Percentiles rank a stretch among this genome's conserved stretches.
These are phyloP conservation scores for Hypoxylon sp. DNA, from an alignment of 2,329 filamentous ascomycete genomes.

Conservation along the genomic window DNA sequence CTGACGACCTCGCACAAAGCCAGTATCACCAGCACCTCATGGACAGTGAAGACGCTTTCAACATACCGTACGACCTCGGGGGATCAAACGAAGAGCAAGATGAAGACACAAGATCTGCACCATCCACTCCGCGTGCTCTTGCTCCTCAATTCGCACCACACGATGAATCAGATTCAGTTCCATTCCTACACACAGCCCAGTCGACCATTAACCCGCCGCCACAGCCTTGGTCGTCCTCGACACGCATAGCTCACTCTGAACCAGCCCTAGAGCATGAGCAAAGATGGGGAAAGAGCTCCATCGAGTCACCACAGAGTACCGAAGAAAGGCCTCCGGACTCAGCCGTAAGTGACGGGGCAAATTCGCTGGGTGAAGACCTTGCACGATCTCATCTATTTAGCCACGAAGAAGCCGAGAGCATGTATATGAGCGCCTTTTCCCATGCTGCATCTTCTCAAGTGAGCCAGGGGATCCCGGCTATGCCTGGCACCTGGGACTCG, in stretches of 20 bases:
- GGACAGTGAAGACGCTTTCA: constrained; percentile 68
- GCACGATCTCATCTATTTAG: constrained; percentile 77
- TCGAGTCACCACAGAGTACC: constrained; percentile 23
- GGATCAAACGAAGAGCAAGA: constrained; percentile 53
- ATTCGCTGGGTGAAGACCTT: constrained; percentile 59
- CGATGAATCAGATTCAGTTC: constrained; percentile 50
- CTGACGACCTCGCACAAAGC: constrained; percentile 52
- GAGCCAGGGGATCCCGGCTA: constrained; percentile 49
- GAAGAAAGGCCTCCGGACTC: constrained; percentile 26
- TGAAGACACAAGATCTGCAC: constrained; percentile 53
- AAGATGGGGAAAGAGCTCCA: constrained; percentile 42
- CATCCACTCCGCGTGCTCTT: constrained; percentile 65
- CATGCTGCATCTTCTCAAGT: constrained; percentile 53
- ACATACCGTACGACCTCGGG: constrained; percentile 67
- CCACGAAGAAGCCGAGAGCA: constrained; percentile 84
- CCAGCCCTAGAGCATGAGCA: constrained; percentile 50
- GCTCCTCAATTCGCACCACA: constrained; percentile 56
- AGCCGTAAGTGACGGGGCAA: constrained; percentile 47
- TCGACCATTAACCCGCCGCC: constrained; percentile 51
- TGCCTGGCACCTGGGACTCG: constrained; percentile 67
- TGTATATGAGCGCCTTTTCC: constrained; percentile 84
- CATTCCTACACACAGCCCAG: constrained; percentile 46
- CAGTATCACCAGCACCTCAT: constrained; percentile 52
- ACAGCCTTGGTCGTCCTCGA: constrained; percentile 51
- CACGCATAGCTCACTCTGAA: constrained; percentile 55